phyloP scores from a whole-genome alignment of 2,329 filamentous ascomycete species.

The Calonectria leucothoes region DNA sequence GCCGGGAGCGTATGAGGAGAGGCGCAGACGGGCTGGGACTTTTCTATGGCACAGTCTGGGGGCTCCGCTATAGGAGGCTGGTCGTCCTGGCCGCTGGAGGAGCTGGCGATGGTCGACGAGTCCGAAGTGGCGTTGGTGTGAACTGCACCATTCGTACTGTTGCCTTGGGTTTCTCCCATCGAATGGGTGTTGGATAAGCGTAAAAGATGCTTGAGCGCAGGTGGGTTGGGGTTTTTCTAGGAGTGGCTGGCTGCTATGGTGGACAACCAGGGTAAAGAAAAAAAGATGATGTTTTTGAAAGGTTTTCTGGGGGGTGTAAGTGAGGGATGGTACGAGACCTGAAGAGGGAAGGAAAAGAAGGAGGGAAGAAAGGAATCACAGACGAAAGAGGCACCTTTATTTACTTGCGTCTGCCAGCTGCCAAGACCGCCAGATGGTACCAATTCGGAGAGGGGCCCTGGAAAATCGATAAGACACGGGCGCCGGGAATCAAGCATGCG shows the following conservation, averaged over 20 bases:
- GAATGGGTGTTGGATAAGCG: conserved; percentile 49
- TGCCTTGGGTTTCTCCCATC: conserved; percentile 54
- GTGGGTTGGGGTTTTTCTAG: conserved; percentile 10
- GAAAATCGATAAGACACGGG: conserved; percentile 10
- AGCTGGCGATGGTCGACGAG: conserved; percentile 48
- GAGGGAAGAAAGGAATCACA: conserved; percentile 17
- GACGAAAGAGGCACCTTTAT: conserved; percentile 36
- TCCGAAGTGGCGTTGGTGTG: conserved; percentile 53
- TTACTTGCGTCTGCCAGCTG: conserved; percentile 14
- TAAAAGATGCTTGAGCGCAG: conserved; percentile 26
- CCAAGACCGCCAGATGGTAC: neutral
- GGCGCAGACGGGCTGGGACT: conserved; percentile 36
- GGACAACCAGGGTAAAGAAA: conserved; percentile 26
- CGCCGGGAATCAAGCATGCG: neutral
- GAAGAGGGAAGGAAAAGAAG: conserved; percentile 18
- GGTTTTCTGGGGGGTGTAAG: conserved; percentile 20
- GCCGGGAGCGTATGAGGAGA: conserved; percentile 51
- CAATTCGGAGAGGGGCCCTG: conserved; percentile 15
- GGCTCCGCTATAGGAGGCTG: conserved; percentile 54
- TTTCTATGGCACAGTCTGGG: conserved; percentile 51
- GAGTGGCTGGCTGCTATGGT: conserved; percentile 18
- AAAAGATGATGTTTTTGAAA: conserved; percentile 10
- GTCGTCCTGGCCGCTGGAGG: conserved; percentile 47
- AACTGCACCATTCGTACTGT: conserved; percentile 55
- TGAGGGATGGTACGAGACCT: conserved; percentile 37